Percentiles rank a stretch among this genome's conserved stretches.
Evolutionary conservation across 2,329 filamentous ascomycete species (phyloP).

Genomic region (Cytospora chrysosperma): DNA sequence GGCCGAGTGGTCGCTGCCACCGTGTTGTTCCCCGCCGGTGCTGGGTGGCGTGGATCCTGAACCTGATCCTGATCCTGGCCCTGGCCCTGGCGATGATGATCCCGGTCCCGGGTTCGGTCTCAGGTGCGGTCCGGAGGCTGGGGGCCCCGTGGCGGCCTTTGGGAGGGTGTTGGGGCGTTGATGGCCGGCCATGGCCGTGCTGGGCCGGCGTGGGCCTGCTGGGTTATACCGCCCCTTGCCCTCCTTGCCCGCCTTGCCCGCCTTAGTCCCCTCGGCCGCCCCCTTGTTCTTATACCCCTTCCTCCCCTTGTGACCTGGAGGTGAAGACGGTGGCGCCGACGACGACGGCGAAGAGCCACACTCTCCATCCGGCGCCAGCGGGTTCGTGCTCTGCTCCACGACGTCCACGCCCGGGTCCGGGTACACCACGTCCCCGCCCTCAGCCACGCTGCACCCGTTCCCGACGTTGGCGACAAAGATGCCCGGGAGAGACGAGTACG

Average conservation of each 20-base stretch:
- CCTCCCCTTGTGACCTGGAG: conserved; percentile 29
- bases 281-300: conserved; percentile 24
- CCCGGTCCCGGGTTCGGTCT: conserved; percentile 27
- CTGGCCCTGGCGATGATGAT: no score
- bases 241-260: no score
- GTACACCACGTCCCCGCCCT: conserved; percentile 60
- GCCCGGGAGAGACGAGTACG: conserved; percentile 58
- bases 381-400: conserved; percentile 37
- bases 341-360: conserved; percentile 32
- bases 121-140: no score
- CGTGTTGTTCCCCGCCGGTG: no score
- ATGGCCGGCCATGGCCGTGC: background rate
- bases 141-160: conserved; percentile 24
- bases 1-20: conserved; percentile 32
- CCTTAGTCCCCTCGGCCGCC: conserved; percentile 14
- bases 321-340: no score
- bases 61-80: no score
- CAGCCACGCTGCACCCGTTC: conserved; percentile 57
- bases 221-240: no score
- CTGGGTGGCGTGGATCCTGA: no score
- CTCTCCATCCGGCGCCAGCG: conserved; percentile 37
- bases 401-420: conserved; percentile 64
- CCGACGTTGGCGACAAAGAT: conserved; percentile 70
- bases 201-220: no score
- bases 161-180: conserved; percentile 27